Evolutionary conservation across 2,329 filamentous ascomycete genomes (phyloP).

Genomic region (Fusarium austroafricanum): DNA sequence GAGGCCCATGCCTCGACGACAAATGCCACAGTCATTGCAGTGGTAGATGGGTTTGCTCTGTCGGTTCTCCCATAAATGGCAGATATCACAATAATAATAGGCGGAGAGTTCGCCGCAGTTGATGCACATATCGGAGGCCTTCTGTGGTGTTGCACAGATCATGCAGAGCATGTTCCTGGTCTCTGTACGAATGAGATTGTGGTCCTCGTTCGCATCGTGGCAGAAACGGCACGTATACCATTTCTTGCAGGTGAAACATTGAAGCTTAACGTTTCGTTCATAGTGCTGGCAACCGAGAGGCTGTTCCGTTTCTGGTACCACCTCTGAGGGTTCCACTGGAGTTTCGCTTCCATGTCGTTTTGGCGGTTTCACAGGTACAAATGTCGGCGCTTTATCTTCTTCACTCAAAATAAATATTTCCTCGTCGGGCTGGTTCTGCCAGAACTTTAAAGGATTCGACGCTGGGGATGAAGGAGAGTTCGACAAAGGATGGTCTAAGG

Average conservation of each 20-base stretch:
- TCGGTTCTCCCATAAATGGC: slow-evolving; percentile 98
- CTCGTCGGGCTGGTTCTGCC: slow-evolving; percentile 62
- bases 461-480: slow-evolving; percentile 56
- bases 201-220: slow-evolving; percentile 85
- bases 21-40: slow-evolving; percentile 95
- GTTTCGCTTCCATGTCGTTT: slow-evolving; percentile 60
- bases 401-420: slow-evolving; percentile 65
- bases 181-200: slow-evolving; percentile 80
- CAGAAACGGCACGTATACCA: slow-evolving; percentile 98
- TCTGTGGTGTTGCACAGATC: slow-evolving; percentile 88
- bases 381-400: slow-evolving; percentile 75
- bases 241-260: slow-evolving; percentile 87
- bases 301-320: slow-evolving; percentile 43
- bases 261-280: slow-evolving; percentile 93
- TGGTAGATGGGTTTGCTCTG: slow-evolving; percentile 93
- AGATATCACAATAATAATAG: slow-evolving; percentile 92
- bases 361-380: slow-evolving; percentile 65
- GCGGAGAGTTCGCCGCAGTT: slow-evolving; percentile 82
- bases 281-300: slow-evolving; percentile 90
- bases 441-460: slow-evolving; percentile 67
- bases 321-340: slow-evolving; percentile 35
- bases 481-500: slow-evolving; percentile 50
- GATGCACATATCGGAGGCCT: slow-evolving; percentile 80
- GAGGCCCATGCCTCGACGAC: slow-evolving; percentile 86
- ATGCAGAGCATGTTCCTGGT: slow-evolving; percentile 98